Base-by-base conservation (phyloP, 805 yeast species). In the Suhomyces tanzawaensis region DNA sequence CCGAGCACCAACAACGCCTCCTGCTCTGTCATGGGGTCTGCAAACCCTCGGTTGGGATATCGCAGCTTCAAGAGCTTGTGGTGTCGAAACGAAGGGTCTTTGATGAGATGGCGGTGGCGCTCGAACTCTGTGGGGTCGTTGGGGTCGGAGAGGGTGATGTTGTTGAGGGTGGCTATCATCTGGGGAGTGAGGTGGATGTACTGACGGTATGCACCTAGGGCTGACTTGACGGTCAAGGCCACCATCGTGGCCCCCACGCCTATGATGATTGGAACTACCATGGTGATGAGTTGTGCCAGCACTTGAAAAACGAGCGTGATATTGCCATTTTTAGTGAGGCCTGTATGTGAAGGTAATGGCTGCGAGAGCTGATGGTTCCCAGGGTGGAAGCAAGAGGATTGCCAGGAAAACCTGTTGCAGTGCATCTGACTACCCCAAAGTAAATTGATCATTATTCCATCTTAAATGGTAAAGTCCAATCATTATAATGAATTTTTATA, bases 231-330 rank as follows among this genome's bases (percentile, higher is more conserved):
- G 0, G 78, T 65, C n/a, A 78, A 37, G 1, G 82, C 83, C 1
- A 62, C 66, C 0, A 70, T 44, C 0, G 84, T 73, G 3, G 72
- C 73, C 0, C 82, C 82, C n/a, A 75, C 34, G 5, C 82, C 83
- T 12, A 76, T 41, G 14, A 78, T 54, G 11, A 78, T 64, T 15
- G 83, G 82, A 21, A 76, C 58, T 17, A 76, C 48, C 51, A 38
- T 48, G 29, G 31, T 31, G 19, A n/a, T n/a, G n/a, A n/a, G n/a
- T n/a, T n/a, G n/a, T n/a, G n/a, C n/a, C n/a, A n/a, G n/a, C n/a
- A n/a, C n/a, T n/a, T n/a, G n/a, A n/a, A n/a, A n/a, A n/a, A n/a
- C n/a, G n/a, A n/a, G n/a, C n/a, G n/a, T n/a, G n/a, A n/a, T n/a
- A n/a, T n/a, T n/a, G n/a, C n/a, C n/a, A n/a, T n/a, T n/a, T n/a